Evolutionary conservation across 2,329 filamentous ascomycete genomes (phyloP), one percentile per base, ranked within the genome.

Genomic region (Coleophoma cylindrospora): DNA sequence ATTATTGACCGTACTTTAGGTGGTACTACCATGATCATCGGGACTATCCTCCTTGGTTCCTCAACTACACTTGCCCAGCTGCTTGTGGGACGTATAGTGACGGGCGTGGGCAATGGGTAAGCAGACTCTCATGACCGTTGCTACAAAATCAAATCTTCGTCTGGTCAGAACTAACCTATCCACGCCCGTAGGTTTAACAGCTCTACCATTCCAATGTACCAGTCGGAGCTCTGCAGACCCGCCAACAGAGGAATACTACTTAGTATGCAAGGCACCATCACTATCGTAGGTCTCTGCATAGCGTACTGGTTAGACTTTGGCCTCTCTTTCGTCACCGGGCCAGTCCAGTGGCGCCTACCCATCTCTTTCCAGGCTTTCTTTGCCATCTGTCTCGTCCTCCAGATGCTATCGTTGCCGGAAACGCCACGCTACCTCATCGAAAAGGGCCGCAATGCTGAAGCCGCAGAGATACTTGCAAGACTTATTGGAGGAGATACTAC

Each of bases 211-310:
- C 68, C 69, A 0, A 60, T 66, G 59, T 70, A 65, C 32, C 64
- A 60, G 50, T 50, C 50, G 33, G 55, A 62, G 48, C 50, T 47
- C 44, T 47, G 40, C 21, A 45, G 44, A 13, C 37, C 70, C 2
- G 59, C 64, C 14, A 69, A 69, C 33, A 67, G 74, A n/a, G 75
- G 74, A 6, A 62, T 65, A 3, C 62, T 77, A 7, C 69, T 77
- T 14, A 72, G 71, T 1, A 69, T 73, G 3, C 73, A 73, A 49
- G 67, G 68, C 2, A 70, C 69, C 5, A 66, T 74, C 33, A 73
- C 71, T 0, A 74, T 74, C 36, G 61, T 76, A 7, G 73, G 73
- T 0, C 66, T 74, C 12, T 70, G 70, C 45, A 68, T 76, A n/a
- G 71, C 71, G 4, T 70, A 70, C 52, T 70, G 66, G 66, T 56